Conservation (phyloP, 2,329 filamentous ascomycete species). For the Sarocladiaceae sp. region DNA sequence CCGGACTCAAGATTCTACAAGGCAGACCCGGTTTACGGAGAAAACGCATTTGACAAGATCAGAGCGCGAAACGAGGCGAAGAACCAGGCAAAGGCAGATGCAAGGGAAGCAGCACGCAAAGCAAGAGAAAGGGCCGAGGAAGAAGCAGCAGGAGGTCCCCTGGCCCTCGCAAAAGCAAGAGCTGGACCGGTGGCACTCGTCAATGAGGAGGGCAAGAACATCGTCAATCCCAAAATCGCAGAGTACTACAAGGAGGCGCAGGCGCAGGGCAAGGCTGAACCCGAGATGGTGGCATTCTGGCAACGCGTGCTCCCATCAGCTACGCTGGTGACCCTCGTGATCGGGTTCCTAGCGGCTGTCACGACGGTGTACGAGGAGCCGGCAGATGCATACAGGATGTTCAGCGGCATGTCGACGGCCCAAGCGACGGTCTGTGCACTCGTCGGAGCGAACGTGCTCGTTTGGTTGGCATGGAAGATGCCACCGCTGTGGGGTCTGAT, state of each 20-base stretch:
- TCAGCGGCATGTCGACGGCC: constrained; percentile 54
- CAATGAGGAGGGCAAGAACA: constrained; percentile 29
- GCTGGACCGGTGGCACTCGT: constrained; percentile 32
- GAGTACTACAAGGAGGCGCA: constrained; percentile 39
- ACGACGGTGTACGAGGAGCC: constrained; percentile 49
- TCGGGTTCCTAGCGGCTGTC: constrained; percentile 36
- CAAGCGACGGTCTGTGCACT: constrained; percentile 58
- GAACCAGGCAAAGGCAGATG: constrained; percentile 39
- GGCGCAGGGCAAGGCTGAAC: constrained; percentile 35
- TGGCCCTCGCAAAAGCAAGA: neutral
- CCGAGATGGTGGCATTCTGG: constrained; percentile 30
- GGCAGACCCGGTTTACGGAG: constrained; percentile 49
- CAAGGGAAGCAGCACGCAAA: constrained; percentile 34
- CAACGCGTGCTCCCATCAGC: constrained; percentile 50
- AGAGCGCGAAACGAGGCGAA: constrained; percentile 46
- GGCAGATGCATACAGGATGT: constrained; percentile 44
- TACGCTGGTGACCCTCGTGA: constrained; percentile 38
- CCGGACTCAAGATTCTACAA: no score
- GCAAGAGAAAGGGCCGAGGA: constrained; percentile 18
- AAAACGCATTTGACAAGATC: constrained; percentile 50
- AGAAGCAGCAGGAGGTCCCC: constrained; percentile 33
- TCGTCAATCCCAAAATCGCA: constrained; percentile 30
- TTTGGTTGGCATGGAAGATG: constrained; percentile 55
- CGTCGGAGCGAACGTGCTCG: constrained; percentile 50
- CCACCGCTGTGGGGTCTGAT: constrained; percentile 59